These are phyloP conservation scores for Pseudogymnoascus destructans DNA, from an alignment of 2,329 filamentous ascomycete genomes.

Conservation along the genomic window DNA sequence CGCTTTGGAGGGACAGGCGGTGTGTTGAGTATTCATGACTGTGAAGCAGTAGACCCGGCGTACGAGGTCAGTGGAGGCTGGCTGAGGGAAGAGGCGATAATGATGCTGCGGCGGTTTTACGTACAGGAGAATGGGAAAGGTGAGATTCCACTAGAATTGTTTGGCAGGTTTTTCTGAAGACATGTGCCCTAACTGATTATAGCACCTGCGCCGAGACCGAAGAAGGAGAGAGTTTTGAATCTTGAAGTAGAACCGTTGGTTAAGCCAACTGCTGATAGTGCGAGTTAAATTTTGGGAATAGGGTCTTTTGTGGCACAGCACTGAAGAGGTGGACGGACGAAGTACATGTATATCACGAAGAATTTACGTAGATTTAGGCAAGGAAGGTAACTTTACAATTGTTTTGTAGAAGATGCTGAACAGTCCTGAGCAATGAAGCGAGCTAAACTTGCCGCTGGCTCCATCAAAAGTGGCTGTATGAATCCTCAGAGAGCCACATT, in stretches of 20 bases:
- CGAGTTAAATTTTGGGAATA: background rate
- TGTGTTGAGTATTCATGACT: constrained; percentile 66
- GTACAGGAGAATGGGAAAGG: constrained; percentile 95
- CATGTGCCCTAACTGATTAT: background rate
- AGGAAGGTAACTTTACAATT: background rate
- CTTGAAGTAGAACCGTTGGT: constrained; percentile 22
- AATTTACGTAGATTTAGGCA: background rate
- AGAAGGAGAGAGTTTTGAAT: constrained; percentile 25
- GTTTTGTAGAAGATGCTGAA: background rate
- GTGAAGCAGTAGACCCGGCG: constrained; percentile 29
- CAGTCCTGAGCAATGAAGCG: background rate
- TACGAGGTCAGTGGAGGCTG: constrained; percentile 79
- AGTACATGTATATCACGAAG: background rate
- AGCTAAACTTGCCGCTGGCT: background rate
- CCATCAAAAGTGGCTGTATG: background rate
- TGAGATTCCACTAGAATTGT: constrained; percentile 29
- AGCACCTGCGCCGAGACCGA: constrained; percentile 25
- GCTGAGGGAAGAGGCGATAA: constrained; percentile 84
- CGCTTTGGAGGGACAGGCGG: constrained; percentile 94
- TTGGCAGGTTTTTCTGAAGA: background rate
- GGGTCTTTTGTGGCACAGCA: background rate
- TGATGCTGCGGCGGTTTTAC: constrained; percentile 84
- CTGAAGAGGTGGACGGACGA: background rate
- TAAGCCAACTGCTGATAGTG: background rate
- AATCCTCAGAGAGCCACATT: background rate